Evolutionary conservation across 2,329 filamentous ascomycete genomes (phyloP), one percentile per base, ranked within the genome.

Genomic region (Thelonectria blattea): DNA sequence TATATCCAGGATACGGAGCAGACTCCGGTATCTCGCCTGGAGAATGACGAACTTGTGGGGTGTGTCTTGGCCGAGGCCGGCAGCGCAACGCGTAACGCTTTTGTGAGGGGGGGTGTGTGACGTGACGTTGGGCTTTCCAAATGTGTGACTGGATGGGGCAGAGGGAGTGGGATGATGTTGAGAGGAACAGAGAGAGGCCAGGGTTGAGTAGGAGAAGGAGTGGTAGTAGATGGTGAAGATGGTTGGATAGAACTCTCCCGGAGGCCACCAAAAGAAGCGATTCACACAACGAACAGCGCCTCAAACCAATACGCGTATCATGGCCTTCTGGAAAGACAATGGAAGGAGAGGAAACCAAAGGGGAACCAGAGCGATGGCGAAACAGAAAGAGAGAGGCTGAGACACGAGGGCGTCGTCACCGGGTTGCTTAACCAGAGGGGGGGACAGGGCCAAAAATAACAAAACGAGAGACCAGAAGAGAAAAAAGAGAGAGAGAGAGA

Each of bases 31-130:
- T 30, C 48, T 30, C 42, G 45, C 46, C n/a, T 27, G 4, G 18
- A 17, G 42, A 41, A 48, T 56, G 57, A 52, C 47, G 52, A 60
- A 56, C 57, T 37, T 27, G 52, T 32, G 47, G 43, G 41, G 30
- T 30, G 37, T 17, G 3, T 2, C 34, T 37, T 46, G 41, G 52
- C 43, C 37, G 52, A 54, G 27, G 52, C 42, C 42, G n/a, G 32
- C 42, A 48, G 52, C 42, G 32, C 34, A 41, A 37, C 39, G 30
- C 50, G 39, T 45, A 52, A 54, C 18, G 18, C 42, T 24, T 30
- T 30, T 30, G 22, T 10, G 8, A 30, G 5, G 27, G 27, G 22
- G 34, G 11, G 34, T 9, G 37, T 41, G 41, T 43, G 17, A 43
- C 18, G 41, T 43, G n/a, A n/a, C n/a, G n/a, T n/a, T n/a, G 18